phyloP scores from a whole-genome alignment of 1,284 basidiomycete genomes.

The Calocybe gambosa region DNA sequence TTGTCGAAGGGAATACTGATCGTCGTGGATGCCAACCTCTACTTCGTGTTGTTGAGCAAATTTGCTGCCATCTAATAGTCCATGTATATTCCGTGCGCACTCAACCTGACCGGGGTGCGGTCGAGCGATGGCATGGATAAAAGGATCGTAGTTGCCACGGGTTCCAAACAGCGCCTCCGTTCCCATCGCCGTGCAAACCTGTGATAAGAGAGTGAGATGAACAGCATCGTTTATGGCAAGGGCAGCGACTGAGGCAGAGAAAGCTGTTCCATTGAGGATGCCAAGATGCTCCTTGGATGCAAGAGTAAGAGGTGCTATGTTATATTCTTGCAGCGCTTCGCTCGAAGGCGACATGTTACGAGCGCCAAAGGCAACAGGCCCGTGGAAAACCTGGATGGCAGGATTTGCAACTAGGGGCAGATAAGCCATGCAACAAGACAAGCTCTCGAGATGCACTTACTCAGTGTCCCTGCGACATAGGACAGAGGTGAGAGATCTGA shows the following conservation, averaged over 20 bases:
- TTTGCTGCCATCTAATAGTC: constrained; percentile 62
- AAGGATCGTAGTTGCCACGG: constrained; percentile 67
- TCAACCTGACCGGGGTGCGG: constrained; percentile 86
- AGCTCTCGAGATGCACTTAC: constrained; percentile 17
- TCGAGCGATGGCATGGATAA: constrained; percentile 76
- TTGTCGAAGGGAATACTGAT: constrained; percentile 50
- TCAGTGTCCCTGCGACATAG: constrained; percentile 77
- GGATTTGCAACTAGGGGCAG: constrained; percentile 53
- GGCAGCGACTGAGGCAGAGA: constrained; percentile 62
- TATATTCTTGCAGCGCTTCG: constrained; percentile 56
- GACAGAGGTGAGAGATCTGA: constrained; percentile 69
- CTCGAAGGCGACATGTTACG: constrained; percentile 53
- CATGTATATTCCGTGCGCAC: constrained; percentile 60
- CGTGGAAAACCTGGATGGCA: constrained; percentile 66
- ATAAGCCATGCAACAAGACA: constrained; percentile 1
- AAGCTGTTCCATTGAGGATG: constrained; percentile 82
- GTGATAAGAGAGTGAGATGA: constrained; percentile 64
- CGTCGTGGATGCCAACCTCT: constrained; percentile 44
- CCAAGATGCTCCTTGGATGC: constrained; percentile 81
- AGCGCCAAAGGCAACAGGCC: constrained; percentile 40
- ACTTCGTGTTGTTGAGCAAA: constrained; percentile 55
- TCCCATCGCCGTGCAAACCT: constrained; percentile 80
- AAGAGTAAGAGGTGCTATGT: constrained; percentile 63
- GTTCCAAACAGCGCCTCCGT: constrained; percentile 75
- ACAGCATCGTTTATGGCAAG: constrained; percentile 71